Conservation (phyloP, 2,329 filamentous ascomycete species). For the Drechslerella stenobrocha region DNA sequence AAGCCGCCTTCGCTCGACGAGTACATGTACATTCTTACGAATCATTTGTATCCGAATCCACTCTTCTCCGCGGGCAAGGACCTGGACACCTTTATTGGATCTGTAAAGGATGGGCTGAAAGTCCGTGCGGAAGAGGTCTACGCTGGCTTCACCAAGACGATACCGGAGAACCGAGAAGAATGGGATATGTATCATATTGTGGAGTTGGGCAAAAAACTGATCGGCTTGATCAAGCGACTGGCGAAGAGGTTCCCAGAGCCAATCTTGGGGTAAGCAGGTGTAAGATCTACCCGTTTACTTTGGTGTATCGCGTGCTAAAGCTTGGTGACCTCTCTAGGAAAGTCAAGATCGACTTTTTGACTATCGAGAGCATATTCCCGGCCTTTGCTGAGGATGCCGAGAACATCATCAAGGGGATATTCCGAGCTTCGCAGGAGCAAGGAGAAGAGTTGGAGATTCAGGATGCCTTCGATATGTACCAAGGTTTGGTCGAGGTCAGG, state of each 20-base stretch:
- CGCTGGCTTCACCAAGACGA: slow-evolving; percentile 73
- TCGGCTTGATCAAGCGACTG: slow-evolving; percentile 82
- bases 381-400: slow-evolving; percentile 86
- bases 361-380: slow-evolving; percentile 80
- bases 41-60: slow-evolving; percentile 77
- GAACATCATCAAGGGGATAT: slow-evolving; percentile 79
- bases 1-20: slow-evolving; percentile 80
- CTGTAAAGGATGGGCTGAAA: slow-evolving; percentile 72
- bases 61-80: slow-evolving; percentile 71
- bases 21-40: slow-evolving; percentile 77
- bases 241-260: slow-evolving; percentile 77
- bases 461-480: slow-evolving; percentile 93
- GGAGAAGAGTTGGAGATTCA: slow-evolving; percentile 79
- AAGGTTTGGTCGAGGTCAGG: slow-evolving; percentile 81
- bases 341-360: slow-evolving; percentile 53
- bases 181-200: slow-evolving; percentile 94
- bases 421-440: slow-evolving; percentile 70
- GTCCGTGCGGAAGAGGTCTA: slow-evolving; percentile 79
- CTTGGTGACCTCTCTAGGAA: slow-evolving; percentile 57
- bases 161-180: slow-evolving; percentile 75
- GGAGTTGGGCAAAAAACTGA: slow-evolving; percentile 80
- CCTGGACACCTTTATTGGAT: slow-evolving; percentile 70
- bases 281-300: background rate
- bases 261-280: slow-evolving; percentile 51
- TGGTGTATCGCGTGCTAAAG: slow-evolving; percentile 2